Evolutionary conservation across 2,329 filamentous ascomycete genomes (phyloP), one percentile per base, ranked within the genome.

Genomic region (Colletotrichum sp.): DNA sequence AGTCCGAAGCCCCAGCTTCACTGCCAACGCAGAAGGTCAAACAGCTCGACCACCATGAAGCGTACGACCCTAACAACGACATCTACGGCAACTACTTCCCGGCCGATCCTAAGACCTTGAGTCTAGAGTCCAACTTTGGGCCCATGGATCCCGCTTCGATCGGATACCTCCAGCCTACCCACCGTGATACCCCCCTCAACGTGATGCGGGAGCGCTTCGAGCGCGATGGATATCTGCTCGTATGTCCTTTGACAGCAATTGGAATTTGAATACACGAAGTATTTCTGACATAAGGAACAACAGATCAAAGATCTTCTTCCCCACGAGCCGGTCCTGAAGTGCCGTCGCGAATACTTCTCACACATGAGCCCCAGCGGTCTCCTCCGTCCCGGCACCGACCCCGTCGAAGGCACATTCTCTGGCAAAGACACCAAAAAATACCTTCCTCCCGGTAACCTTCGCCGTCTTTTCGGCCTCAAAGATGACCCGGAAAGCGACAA

Each of bases 361-460:
- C 65, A 72, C 68, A 76, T 77, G 74, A 39, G 55, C 52, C 75
- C 75, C n/a, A 78, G 74, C 57, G 75, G 71, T 7, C 66, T 78
- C 32, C 77, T 78, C 18, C 55, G 32, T n/a, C 28, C 60, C 4
- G 75, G 71, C 26, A 77, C 65, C 22, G 55, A 77, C 16, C 70
- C 77, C 22, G 75, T 75, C 8, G 68, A 70, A 9, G 71, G 77
- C n/a, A 77, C 57, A 18, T 77, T 72, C 39, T 77, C 77, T 1
- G 57, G 71, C 22, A 66, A 63, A 24, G 71, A 77, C 67, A 32
- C 68, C 12, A 24, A 24, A n/a, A 62, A 64, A 55, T 71, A 48
- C 28, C 48, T 68, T 3, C 66, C 66, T 13, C 68, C 68, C 4
- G 74, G 77, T 1, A 76, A 76, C 9, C 48, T 77, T 6, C 74